Evolutionary conservation across 1,284 basidiomycete species (phyloP).

Genomic region (Phylloboletellus chloephorus): DNA sequence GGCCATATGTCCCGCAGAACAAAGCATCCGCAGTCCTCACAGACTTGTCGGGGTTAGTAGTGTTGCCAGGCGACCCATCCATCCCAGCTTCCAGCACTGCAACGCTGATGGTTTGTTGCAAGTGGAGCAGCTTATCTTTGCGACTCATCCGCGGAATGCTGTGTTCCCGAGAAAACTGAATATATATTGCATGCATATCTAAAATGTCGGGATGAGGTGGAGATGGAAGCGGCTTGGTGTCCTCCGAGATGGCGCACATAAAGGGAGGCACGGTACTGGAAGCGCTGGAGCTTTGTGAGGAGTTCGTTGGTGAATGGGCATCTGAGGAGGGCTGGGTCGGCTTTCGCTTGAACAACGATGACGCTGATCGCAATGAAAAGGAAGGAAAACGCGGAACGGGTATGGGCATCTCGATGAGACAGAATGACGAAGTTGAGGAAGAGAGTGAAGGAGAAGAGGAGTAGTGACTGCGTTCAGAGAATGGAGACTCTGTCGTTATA

Average conservation of each 20-base stretch:
- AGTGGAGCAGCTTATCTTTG: slow-evolving; percentile 31
- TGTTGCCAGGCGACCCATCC: slow-evolving; percentile 33
- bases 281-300: background rate
- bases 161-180: slow-evolving; percentile 31
- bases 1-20: slow-evolving; percentile 47
- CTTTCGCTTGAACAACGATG: slow-evolving; percentile 27
- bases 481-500: slow-evolving; percentile 6
- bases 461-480: slow-evolving; percentile 5
- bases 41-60: slow-evolving; percentile 10
- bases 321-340: background rate
- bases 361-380: slow-evolving; percentile 18
- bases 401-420: slow-evolving; percentile 20
- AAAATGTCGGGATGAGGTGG: slow-evolving; percentile 6
- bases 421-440: slow-evolving; percentile 28
- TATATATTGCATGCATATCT: slow-evolving; percentile 34
- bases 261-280: slow-evolving; percentile 1
- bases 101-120: slow-evolving; percentile 39
- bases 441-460: slow-evolving; percentile 9
- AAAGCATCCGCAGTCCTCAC: slow-evolving; percentile 29
- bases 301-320: background rate
- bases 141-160: slow-evolving; percentile 18
- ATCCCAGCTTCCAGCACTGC: slow-evolving; percentile 47
- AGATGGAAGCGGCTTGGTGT: slow-evolving; percentile 21
- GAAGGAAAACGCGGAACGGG: slow-evolving; percentile 10
- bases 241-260: slow-evolving; percentile 4